Base-by-base conservation (phyloP, 352 stramenopile species). In the Peronospora farinosa region DNA sequence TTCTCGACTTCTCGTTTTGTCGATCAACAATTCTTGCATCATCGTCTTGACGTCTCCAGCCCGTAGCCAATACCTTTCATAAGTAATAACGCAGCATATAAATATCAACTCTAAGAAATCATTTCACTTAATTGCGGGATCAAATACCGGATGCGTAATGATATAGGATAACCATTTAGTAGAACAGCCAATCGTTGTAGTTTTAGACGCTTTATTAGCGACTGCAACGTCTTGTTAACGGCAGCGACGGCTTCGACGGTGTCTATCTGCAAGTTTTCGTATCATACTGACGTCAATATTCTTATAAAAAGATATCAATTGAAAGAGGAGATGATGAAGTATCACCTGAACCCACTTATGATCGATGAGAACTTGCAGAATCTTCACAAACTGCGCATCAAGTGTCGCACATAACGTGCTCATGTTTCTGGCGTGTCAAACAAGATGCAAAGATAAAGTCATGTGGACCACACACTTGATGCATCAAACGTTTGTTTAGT, bases 311-410 rank as follows among this genome's bases (percentile, higher is more conserved):
- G 1, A 43, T n/a, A 44, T 12, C n/a, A 13, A 31, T n/a, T 0
- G 13, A 33, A 43, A 15, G 27, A 41, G 21, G 15, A 55, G 2
- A 40, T 0, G 5, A 3, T 19, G 10, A 27, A 6, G 6, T 12
- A 36, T 47, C 31, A 85, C 76, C 38, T 84, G 43, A 0, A 86
- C 12, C 74, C 69, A 86, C 38, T 50, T 47, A 5, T 54, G 43
- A 13, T 54, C 59, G 10, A 74, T 32, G 8, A 86, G 46, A n/a
- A 86, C 19, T 9, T 30, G 33, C 16, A 84, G 52, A 53, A 47
- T 48, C 21, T 51, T 41, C 19, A 12, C 43, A 42, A 72, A 42
- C 38, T 13, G 25, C 27, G 32, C 31, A 7, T 47, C 31, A 23
- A 55, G 37, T 9, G 42, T 32, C 28, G 3, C 25, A 10, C 58